Base-by-base conservation (phyloP, 345 rosid species). In the Excoecaria cochinchinensis region DNA sequence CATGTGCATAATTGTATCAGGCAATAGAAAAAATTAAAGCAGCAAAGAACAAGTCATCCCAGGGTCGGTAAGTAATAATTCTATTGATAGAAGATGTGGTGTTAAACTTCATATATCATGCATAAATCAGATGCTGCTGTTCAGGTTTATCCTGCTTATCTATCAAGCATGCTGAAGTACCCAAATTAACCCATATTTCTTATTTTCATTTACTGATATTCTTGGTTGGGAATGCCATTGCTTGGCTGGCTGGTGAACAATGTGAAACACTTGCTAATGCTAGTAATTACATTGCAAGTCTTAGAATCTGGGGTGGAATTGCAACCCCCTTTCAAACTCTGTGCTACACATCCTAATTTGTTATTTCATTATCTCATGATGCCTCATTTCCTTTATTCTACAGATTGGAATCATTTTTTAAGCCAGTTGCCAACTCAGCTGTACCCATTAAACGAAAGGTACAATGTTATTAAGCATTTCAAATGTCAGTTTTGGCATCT, bases 31-130 rank as follows among this genome's bases (percentile, higher is more conserved):
- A 95, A 78, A 88, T 95, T 48, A 95, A 93, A 82, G 82, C 89
- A 36, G 97, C 99, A 25, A 95, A 91, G 90, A 90, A 91, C 84
- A 95, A 91, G 87, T 87, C 92, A 76, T 83, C 97, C n/a, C 98
- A 95, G 87, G 99, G 97, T 70, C 85, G 92, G 99, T 95, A 73
- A 78, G 90, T 70, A 69, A 58, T 71, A 44, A 68, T 24, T 52
- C 40, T 16, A 42, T 13, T 38, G 46, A 52, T 70, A 60, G 19
- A 24, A 31, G 61, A 63, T 53, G 66, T 55, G 25, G 31, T 10
- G 19, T 65, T 72, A 65, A 53, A 51, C 52, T 6, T 63, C 52
- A 14, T 63, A 40, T 21, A 4, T 16, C 5, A 51, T 36, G n/a
- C 16, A 51, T 44, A 21, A 42, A 57, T 6, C 56, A 56, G 55